Conservation (phyloP, 2,329 filamentous ascomycete genomes). For the Albophoma yamanashiensis region DNA sequence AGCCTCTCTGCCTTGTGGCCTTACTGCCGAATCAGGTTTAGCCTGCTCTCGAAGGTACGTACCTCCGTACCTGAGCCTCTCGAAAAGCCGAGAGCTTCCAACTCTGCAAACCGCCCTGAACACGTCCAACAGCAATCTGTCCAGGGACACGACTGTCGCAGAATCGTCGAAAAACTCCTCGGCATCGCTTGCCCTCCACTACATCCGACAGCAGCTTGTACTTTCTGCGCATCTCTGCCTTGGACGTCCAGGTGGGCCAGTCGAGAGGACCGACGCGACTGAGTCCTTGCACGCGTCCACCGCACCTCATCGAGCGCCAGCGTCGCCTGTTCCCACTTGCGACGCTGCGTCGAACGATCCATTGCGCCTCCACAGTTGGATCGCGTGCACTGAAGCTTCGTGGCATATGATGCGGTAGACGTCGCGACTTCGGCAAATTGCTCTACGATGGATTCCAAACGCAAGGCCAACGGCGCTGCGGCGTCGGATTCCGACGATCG, state of each 20-base stretch:
- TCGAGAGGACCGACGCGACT: not conserved
- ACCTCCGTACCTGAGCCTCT: constrained; percentile 7
- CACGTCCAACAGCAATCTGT: not conserved
- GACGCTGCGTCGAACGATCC: constrained; percentile 5
- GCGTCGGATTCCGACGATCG: constrained; percentile 38
- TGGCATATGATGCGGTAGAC: constrained; percentile 16
- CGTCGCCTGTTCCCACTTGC: constrained; percentile 1
- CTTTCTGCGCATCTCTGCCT: not conserved
- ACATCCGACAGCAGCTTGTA: not conserved
- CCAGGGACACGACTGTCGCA: not conserved
- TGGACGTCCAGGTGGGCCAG: not conserved
- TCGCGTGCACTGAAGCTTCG: constrained; percentile 1
- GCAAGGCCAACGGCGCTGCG: constrained; percentile 39
- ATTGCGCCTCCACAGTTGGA: constrained; percentile 15
- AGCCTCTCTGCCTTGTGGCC: constrained; percentile 21
- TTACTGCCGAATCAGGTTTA: constrained; percentile 16
- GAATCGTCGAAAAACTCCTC: not conserved
- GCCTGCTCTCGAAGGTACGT: constrained; percentile 9
- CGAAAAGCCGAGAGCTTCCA: constrained; percentile 5
- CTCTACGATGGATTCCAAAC: constrained; percentile 43
- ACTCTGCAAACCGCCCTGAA: constrained; percentile 1
- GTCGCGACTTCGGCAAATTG: constrained; percentile 12
- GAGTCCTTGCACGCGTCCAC: constrained; percentile 1
- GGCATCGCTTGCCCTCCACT: not conserved
- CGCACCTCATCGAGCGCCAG: not conserved